A percentile compares a stretch with the other conserved stretches of the same genome.
phyloP scores from a whole-genome alignment of 1,284 basidiomycete species.

The Chalciporus sp. region DNA sequence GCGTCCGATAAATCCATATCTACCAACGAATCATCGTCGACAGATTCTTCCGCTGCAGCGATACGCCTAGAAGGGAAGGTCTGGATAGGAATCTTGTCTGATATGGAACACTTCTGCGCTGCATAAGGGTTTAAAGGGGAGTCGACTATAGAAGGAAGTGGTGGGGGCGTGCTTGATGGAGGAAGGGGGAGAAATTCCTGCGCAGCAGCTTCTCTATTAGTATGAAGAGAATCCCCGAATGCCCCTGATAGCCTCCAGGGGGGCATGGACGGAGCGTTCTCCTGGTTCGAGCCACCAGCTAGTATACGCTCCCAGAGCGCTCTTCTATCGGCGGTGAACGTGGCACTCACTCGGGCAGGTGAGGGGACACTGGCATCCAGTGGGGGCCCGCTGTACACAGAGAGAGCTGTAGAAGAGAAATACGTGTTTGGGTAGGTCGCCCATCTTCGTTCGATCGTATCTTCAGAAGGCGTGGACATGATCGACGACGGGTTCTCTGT shows the following conservation, averaged over 20 bases:
- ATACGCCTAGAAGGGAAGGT: background rate
- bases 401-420: constrained; percentile 58
- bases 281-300: constrained; percentile 11
- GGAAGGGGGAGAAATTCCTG: constrained; percentile 20
- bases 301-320: constrained; percentile 43
- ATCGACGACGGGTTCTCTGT: background rate
- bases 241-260: constrained; percentile 29
- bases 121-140: constrained; percentile 8
- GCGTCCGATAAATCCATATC: constrained; percentile 35
- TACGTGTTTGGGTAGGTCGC: constrained; percentile 60
- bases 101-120: constrained; percentile 8
- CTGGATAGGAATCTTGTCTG: background rate
- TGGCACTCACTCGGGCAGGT: constrained; percentile 29
- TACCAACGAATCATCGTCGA: constrained; percentile 11
- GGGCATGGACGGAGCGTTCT: constrained; percentile 7
- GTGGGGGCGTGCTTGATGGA: constrained; percentile 30
- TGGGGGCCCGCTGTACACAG: constrained; percentile 48
- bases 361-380: constrained; percentile 36
- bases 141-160: constrained; percentile 23
- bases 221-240: constrained; percentile 6
- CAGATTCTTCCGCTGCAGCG: background rate
- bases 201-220: background rate
- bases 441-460: constrained; percentile 46
- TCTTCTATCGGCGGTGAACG: constrained; percentile 42
- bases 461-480: background rate